These are phyloP conservation scores for Ceratocystis ficicola DNA, from an alignment of 2,329 filamentous ascomycete species.

Conservation along the genomic window DNA sequence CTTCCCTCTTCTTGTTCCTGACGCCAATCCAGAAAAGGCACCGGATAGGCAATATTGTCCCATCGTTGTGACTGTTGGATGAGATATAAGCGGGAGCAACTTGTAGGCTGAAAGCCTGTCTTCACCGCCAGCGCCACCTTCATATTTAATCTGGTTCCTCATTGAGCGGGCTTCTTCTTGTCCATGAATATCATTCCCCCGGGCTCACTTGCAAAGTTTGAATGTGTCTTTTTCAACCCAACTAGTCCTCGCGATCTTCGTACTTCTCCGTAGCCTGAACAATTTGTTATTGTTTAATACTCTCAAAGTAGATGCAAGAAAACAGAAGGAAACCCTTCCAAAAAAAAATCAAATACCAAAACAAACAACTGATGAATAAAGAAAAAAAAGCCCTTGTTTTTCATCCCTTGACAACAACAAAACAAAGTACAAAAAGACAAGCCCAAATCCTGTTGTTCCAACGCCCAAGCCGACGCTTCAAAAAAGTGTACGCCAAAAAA, in stretches of 20 bases:
- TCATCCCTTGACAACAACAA: background rate
- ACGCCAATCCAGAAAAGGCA: background rate
- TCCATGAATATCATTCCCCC: too few species aligned
- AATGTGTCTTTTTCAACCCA: too few species aligned
- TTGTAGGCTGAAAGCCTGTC: background rate
- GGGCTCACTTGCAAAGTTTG: too few species aligned
- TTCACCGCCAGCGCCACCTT: too few species aligned
- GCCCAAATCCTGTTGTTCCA: too few species aligned
- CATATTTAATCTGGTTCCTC: too few species aligned
- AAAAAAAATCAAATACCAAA: background rate
- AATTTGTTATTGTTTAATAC: too few species aligned
- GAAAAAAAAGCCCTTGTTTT: background rate
- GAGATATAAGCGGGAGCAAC: background rate
- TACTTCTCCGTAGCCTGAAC: too few species aligned
- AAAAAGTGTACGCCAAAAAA: background rate
- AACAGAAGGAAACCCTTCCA: background rate
- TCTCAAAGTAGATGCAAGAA: too few species aligned
- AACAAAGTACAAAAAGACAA: background rate
- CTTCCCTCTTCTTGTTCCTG: background rate
- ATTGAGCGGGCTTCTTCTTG: too few species aligned
- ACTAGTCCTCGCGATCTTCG: too few species aligned
- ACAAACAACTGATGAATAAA: background rate
- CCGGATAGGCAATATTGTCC: background rate
- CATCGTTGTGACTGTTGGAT: background rate
- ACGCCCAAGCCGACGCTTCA: too few species aligned